A percentile compares a stretch with the other conserved stretches of the same genome.
These are phyloP conservation scores for Russula sp. DNA, from an alignment of 768 basidiomycete species.

Conservation along the genomic window DNA sequence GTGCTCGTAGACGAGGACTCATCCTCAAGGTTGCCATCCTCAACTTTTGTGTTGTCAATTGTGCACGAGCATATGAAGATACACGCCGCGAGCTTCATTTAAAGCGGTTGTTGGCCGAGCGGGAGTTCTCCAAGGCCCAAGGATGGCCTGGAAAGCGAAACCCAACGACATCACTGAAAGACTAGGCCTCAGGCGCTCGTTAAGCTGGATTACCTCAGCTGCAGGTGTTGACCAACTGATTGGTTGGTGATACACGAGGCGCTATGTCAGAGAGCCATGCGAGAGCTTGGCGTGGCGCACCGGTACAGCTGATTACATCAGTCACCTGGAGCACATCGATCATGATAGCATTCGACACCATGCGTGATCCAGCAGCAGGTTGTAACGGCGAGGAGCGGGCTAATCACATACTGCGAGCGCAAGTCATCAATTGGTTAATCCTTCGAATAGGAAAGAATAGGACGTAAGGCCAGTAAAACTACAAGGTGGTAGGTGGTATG, in stretches of 20 bases:
- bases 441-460: not conserved
- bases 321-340: not conserved
- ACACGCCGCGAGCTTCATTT: no score
- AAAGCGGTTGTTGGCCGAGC: no score
- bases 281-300: no score
- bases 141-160: not conserved
- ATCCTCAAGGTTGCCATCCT: no score
- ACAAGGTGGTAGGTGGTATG: not conserved
- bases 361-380: not conserved
- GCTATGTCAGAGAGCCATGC: no score
- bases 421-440: not conserved
- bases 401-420: not conserved
- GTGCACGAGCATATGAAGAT: no score
- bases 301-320: not conserved
- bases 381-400: not conserved
- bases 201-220: not conserved
- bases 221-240: no score
- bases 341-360: not conserved
- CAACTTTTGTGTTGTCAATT: no score
- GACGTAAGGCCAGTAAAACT: not conserved
- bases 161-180: not conserved
- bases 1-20: no score
- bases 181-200: no score
- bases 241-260: no score
- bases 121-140: no score